Base-by-base conservation (phyloP, 1,284 basidiomycete genomes). In the Caloboletus firmus region DNA sequence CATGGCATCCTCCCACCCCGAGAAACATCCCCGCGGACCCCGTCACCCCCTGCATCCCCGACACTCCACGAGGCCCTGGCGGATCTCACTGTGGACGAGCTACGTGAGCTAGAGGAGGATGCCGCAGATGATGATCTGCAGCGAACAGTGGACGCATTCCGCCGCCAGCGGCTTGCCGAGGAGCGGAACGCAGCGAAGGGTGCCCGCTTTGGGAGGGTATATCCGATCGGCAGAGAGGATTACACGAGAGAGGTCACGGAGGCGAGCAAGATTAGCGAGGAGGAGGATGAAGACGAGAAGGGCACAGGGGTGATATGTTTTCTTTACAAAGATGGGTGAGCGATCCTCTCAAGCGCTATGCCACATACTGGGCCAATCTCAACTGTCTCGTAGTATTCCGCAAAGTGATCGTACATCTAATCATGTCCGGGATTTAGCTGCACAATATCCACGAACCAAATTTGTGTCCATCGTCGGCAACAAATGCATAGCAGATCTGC, bases 201-300 rank as follows among this genome's bases (percentile, higher is more conserved):
- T 56, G 87, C 85, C 10, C 82, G 87, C 51, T 98, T 95, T 68
- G 95, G 96, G 20, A 76, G 85, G 43, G 83, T 98, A 46, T 91
- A 89, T 72, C 94, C 94, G 3, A 96, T 99, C 58, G 85, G 85
- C 30, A 78, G 96, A 59, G 93, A 95, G 18, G 95, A 98, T 70
- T 99, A 98, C 72, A 96, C 91, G 32, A 79, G 89, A 48, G 93
- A 98, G 66, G 92, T 99, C 17, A 98, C 95, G 0, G 95, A 98
- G 55, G 93, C 92, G 1, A 97, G 94, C 71, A 84, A 82, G 59
- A 70, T 83, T 4, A 76, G 83, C 58, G 83, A 89, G 51, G 83
- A 85, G 9, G 87, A 78, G 10, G 88, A 88, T 40, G 74, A 82
- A 28, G 76, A 81, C 52, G 80, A 82, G 42, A 78, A 74, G 54